Conservation (phyloP, 179 eudicot genomes). For the Beta corolliflora region DNA sequence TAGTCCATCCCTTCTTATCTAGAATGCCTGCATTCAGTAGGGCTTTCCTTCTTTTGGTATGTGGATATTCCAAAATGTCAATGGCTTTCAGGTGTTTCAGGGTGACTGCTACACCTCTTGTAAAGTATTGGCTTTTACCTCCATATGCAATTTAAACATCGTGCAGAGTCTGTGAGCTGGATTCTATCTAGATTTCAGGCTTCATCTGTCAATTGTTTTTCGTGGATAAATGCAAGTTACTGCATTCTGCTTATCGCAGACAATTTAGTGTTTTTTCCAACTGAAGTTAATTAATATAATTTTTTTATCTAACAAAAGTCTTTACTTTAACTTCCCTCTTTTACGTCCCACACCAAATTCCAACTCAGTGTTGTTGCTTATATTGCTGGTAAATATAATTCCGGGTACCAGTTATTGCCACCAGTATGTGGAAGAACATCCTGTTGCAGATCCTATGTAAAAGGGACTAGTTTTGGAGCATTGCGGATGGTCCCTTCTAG, state of each 20-base stretch:
- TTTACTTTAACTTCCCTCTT: not conserved
- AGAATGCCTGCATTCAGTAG: too few species aligned
- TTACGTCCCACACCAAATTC: not conserved
- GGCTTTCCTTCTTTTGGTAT: too few species aligned
- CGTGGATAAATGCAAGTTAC: not conserved
- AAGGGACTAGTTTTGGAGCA: slow-evolving; percentile 26
- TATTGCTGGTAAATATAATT: too few species aligned
- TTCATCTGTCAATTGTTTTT: too few species aligned
- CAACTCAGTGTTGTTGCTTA: too few species aligned
- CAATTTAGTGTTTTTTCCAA: not conserved
- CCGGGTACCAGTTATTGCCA: not conserved
- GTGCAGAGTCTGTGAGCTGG: not conserved
- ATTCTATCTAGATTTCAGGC: not conserved
- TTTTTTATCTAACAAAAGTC: not conserved
- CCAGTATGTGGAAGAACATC: not conserved
- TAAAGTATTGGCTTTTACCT: not conserved
- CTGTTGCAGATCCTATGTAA: not conserved
- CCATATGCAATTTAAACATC: too few species aligned
- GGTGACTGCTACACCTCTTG: too few species aligned
- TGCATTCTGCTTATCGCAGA: not conserved
- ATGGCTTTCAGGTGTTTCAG: too few species aligned
- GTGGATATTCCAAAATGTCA: too few species aligned
- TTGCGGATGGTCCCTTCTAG: slow-evolving; percentile 37
- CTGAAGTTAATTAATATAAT: not conserved
- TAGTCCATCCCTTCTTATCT: too few species aligned